Evolutionary conservation across 805 yeast species (phyloP), one percentile per base, ranked within the genome.

Genomic region (Kluyveromyces aestuarii): DNA sequence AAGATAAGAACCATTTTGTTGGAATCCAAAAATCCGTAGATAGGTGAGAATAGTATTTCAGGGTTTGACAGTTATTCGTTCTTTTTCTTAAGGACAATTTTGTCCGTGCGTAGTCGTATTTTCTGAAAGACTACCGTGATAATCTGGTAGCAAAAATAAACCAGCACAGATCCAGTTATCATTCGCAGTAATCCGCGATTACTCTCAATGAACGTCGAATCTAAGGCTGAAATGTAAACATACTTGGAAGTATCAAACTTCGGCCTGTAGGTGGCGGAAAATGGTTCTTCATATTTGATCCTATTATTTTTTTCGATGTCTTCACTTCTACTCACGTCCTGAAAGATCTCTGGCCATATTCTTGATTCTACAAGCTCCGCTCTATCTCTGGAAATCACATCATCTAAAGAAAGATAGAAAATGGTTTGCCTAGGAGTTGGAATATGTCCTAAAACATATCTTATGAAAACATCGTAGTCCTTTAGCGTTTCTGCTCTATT

Each of bases 391-490:
- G 38, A 25, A 21, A 13, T 14, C 13, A 27, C n/a, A 7, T 40
- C 62, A 3, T 60, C 55, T 10, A 63, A 42, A 0, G 82, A 72
- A 0, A 89, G 79, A 50, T 80, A 70, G 2, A 87, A 62, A 2
- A 89, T 66, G 2, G 88, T 71, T 48, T 74, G 75, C 51, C 78
- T 76, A 0, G 96, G 96, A 0, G 90, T 73, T 1, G 96, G 96
- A 11, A 85, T 63, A 48, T 77, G 79, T 37, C 85, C 75, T n/a
- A 85, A 52, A 4, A 85, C 72, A 17, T 72, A 71, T 46, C 84
- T 70, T 10, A 87, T 56, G 42, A 70, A 65, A 42, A 72, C 75
- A 54, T 77, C 81, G 44, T 74, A 69, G 27, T 66, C 59, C 13
- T 61, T 55, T 33, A 80, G 59, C 1, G 67, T 68, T 17, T 55